A percentile compares a stretch with the other conserved stretches of the same genome.
Evolutionary conservation across 768 basidiomycete species (phyloP).

Genomic region (Psilocybe azurescens): DNA sequence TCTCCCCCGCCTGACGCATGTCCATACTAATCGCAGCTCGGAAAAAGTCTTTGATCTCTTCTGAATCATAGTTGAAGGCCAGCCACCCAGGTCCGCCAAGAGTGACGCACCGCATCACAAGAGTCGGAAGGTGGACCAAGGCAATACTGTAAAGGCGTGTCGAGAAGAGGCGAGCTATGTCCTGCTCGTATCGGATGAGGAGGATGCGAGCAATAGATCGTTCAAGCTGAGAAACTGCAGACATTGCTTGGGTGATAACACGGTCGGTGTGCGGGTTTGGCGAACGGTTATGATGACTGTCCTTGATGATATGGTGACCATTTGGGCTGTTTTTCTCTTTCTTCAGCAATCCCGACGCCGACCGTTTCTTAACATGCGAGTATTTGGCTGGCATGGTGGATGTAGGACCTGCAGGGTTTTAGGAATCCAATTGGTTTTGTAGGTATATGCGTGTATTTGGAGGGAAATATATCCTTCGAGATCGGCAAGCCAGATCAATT

Average conservation of each 20-base stretch:
- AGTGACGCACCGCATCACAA: conserved; percentile 67
- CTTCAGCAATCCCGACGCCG: conserved; percentile 52
- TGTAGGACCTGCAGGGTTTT: not conserved
- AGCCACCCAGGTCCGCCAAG: conserved; percentile 72
- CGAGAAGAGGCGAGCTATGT: conserved; percentile 76
- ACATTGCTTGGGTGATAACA: conserved; percentile 58
- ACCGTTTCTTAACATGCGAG: conserved; percentile 75
- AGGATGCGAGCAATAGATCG: conserved; percentile 71
- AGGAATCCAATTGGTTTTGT: not conserved
- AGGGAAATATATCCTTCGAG: not conserved
- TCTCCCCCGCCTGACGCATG: conserved; percentile 76
- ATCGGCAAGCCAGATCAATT: not conserved
- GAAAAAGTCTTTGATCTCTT: conserved; percentile 79
- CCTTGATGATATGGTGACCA: conserved; percentile 36
- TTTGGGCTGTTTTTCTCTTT: conserved; percentile 42
- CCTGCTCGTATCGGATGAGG: conserved; percentile 73
- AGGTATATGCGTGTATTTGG: not conserved
- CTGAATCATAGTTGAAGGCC: conserved; percentile 66
- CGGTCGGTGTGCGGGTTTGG: conserved; percentile 56
- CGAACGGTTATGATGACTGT: conserved; percentile 31
- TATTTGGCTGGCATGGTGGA: conserved; percentile 70
- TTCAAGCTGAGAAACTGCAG: conserved; percentile 70
- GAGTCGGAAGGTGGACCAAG: conserved; percentile 68
- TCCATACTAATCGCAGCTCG: conserved; percentile 76
- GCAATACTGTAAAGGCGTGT: conserved; percentile 70